A percentile compares a stretch with the other conserved stretches of the same genome.
phyloP scores from a whole-genome alignment of 1,139 yeast genomes.

The Chernovozyma aurita region DNA sequence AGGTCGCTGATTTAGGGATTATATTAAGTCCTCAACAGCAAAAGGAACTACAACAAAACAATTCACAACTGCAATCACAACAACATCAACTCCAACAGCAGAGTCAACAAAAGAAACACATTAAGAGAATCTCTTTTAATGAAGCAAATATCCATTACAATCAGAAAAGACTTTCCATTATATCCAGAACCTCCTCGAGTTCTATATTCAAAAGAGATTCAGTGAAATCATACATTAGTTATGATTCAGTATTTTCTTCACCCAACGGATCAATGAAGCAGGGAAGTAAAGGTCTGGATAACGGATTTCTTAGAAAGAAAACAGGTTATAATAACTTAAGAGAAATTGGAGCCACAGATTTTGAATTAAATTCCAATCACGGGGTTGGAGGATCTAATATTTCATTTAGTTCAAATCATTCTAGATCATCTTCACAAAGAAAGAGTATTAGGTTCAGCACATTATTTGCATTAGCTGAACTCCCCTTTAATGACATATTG shows the following conservation, averaged over 20 bases:
- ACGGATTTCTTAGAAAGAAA: constrained; percentile 28
- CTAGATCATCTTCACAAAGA: constrained; percentile 23
- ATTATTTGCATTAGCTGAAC: constrained; percentile 37
- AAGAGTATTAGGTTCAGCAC: constrained; percentile 37
- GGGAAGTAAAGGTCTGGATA: constrained; percentile 11
- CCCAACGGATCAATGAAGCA: constrained; percentile 21
- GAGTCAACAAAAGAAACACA: constrained; percentile 1
- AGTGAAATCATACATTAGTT: constrained; percentile 47
- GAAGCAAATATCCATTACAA: constrained; percentile 13
- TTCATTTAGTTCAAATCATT: constrained; percentile 24
- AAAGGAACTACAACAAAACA: constrained; percentile 12
- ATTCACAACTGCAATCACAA: neutral
- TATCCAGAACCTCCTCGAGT: constrained; percentile 22
- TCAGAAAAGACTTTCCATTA: constrained; percentile 20
- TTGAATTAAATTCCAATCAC: constrained; percentile 6
- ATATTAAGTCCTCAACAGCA: constrained; percentile 39
- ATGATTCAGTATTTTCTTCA: constrained; percentile 50
- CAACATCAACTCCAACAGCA: constrained; percentile 1
- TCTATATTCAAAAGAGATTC: constrained; percentile 35
- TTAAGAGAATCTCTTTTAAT: constrained; percentile 24
- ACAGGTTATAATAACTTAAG: constrained; percentile 35
- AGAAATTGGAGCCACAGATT: constrained; percentile 17
- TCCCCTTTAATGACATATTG: constrained; percentile 29
- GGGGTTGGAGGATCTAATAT: neutral
- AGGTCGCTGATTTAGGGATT: constrained; percentile 42